Base-by-base conservation (phyloP, 2,329 filamentous ascomycete genomes). In the Pseudocercospora musae region DNA sequence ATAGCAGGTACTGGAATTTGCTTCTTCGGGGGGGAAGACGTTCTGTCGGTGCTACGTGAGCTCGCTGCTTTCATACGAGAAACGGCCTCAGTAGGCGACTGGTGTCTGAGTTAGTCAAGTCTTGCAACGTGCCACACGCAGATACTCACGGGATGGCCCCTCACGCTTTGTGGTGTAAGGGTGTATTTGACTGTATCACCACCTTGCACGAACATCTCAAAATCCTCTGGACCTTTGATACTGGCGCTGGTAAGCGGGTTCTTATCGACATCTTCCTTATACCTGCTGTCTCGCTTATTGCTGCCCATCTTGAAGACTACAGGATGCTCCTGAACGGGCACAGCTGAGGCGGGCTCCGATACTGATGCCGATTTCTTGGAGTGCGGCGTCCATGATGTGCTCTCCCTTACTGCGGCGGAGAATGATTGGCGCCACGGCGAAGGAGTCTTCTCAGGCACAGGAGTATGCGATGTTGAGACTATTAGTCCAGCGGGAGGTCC, bases 141-240 rank as follows among this genome's bases (percentile, higher is more conserved):
- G 2, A 55, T 53, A 76, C 78, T 77, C 70, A 79, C 79, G 59
- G 78, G 75, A 18, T 74, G 65, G 58, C 79, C 79, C 46, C 79
- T 77, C 69, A 82, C 77, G 52, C 71, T 76, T 59, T 80, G 75
- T 21, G 80, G 80, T 11, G 80, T 82, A 58, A 82, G 70, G 6
- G 80, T 82, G 69, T 79, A 81, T 68, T 82, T 82, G 21, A 82
- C 78, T 4, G 80, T 82, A 27, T 82, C 80, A 49, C 77, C 74
- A 18, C 78, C 74, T 67, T 79, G 77, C 46, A 82, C 75, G 44
- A 81, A 74, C 44, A 76, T 75, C 58, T 82, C 80, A 66, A 82
- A 82, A 63, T 82, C 78, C 57, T 74, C 71, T 6, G 73, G 72
- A 9, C 72, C 73, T 25, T 69, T 69, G 48, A 74, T 75, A 48